phyloP scores from a whole-genome alignment of 2,329 filamentous ascomycete species.

The Fusarium sp. region DNA sequence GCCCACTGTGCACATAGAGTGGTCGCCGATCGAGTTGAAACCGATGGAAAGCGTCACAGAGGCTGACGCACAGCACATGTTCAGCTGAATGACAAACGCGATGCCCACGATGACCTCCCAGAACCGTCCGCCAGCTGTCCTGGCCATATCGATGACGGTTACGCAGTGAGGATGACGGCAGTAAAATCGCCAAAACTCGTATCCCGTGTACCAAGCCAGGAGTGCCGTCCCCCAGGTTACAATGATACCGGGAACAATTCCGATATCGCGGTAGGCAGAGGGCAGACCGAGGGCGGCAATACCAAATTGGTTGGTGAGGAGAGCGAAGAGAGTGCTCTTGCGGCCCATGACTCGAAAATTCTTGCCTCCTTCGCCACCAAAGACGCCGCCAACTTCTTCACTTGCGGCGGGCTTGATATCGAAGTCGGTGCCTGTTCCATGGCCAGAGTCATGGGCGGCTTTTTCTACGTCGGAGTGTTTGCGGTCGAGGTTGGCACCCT shows the following conservation, averaged over 20 bases:
- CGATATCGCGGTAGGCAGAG: slow-evolving; percentile 74
- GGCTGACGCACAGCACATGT: slow-evolving; percentile 23
- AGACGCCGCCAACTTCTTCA: slow-evolving; percentile 20
- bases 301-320: slow-evolving; percentile 40
- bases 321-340: slow-evolving; percentile 31
- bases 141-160: slow-evolving; percentile 75
- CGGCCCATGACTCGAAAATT: slow-evolving; percentile 35
- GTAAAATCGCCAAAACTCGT: slow-evolving; percentile 69
- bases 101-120: slow-evolving; percentile 16
- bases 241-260: slow-evolving; percentile 75
- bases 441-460: background rate
- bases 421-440: slow-evolving; percentile 3
- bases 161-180: slow-evolving; percentile 73
- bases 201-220: slow-evolving; percentile 68
- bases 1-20: slow-evolving; percentile 16
- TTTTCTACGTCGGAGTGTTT: background rate
- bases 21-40: slow-evolving; percentile 20
- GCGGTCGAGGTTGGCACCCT: background rate
- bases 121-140: slow-evolving; percentile 55
- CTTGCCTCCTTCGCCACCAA: slow-evolving; percentile 30
- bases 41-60: slow-evolving; percentile 23
- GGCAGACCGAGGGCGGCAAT: slow-evolving; percentile 72
- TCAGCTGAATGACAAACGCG: slow-evolving; percentile 18
- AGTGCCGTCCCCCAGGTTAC: slow-evolving; percentile 71
- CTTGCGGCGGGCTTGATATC: slow-evolving; percentile 8